These are phyloP conservation scores for Peniophora sp. DNA, from an alignment of 1,284 basidiomycete species.

Conservation along the genomic window DNA sequence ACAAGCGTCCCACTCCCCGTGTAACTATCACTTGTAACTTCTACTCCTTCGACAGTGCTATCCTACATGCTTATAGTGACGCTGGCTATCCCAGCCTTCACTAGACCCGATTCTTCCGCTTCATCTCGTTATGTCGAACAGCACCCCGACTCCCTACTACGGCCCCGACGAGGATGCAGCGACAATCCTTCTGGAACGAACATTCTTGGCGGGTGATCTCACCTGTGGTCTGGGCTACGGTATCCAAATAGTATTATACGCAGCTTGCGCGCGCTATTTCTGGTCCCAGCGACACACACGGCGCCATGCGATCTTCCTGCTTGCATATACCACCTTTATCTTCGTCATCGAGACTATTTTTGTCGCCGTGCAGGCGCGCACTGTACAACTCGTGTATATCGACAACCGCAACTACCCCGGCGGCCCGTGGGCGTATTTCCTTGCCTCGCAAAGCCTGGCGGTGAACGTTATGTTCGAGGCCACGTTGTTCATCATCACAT, in stretches of 20 bases:
- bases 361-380: slow-evolving; percentile 18
- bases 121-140: background rate
- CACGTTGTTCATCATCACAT: slow-evolving; percentile 30
- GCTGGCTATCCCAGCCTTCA: too few species aligned
- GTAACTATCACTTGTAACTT: too few species aligned
- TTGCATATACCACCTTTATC: slow-evolving; percentile 19
- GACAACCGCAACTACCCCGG: slow-evolving; percentile 28
- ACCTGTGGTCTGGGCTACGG: slow-evolving; percentile 25
- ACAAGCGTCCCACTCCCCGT: too few species aligned
- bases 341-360: slow-evolving; percentile 23
- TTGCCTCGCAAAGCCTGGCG: slow-evolving; percentile 25
- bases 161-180: slow-evolving; percentile 19
- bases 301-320: slow-evolving; percentile 2
- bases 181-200: slow-evolving; percentile 27
- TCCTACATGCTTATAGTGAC: too few species aligned
- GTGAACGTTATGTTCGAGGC: slow-evolving; percentile 35
- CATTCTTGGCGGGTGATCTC: slow-evolving; percentile 28
- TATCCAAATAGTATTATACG: background rate
- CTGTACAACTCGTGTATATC: slow-evolving; percentile 21
- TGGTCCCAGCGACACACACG: background rate
- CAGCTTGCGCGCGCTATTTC: background rate
- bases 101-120: background rate
- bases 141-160: slow-evolving; percentile 12
- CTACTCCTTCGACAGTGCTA: too few species aligned
- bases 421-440: slow-evolving; percentile 31